These are phyloP conservation scores for Plenodomus lindquistii DNA, from an alignment of 2,329 filamentous ascomycete species.

Conservation along the genomic window DNA sequence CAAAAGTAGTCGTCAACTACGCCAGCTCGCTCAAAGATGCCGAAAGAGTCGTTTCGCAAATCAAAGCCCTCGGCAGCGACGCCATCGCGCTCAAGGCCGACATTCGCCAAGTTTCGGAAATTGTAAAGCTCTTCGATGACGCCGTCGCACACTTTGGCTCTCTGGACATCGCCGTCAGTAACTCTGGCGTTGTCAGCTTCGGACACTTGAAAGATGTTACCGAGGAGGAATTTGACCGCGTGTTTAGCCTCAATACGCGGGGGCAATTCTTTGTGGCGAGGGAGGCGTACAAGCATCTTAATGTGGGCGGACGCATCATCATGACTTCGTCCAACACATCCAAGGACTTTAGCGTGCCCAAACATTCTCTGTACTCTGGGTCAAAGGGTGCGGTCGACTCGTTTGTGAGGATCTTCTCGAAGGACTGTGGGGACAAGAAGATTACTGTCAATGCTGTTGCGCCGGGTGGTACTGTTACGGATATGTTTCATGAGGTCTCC, in stretches of 20 bases:
- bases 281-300: constrained; percentile 69
- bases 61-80: constrained; percentile 48
- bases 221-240: constrained; percentile 69
- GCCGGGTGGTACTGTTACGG: constrained; percentile 70
- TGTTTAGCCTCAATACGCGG: constrained; percentile 68
- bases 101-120: constrained; percentile 53
- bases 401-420: constrained; percentile 69
- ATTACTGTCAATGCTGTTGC: constrained; percentile 73
- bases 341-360: constrained; percentile 64
- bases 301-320: constrained; percentile 69
- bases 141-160: constrained; percentile 45
- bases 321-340: constrained; percentile 72
- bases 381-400: constrained; percentile 72
- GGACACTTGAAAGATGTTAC: constrained; percentile 67
- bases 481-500: constrained; percentile 72
- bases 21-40: constrained; percentile 55
- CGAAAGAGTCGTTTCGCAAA: constrained; percentile 49
- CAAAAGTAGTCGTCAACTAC: constrained; percentile 67
- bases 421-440: constrained; percentile 66
- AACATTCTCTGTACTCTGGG: constrained; percentile 70
- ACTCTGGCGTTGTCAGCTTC: constrained; percentile 64
- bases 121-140: constrained; percentile 52
- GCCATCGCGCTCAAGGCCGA: constrained; percentile 62
- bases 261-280: constrained; percentile 76
- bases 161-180: constrained; percentile 51